These are phyloP conservation scores for Nakazawaea sp. DNA, from an alignment of 805 yeast species.

Conservation along the genomic window DNA sequence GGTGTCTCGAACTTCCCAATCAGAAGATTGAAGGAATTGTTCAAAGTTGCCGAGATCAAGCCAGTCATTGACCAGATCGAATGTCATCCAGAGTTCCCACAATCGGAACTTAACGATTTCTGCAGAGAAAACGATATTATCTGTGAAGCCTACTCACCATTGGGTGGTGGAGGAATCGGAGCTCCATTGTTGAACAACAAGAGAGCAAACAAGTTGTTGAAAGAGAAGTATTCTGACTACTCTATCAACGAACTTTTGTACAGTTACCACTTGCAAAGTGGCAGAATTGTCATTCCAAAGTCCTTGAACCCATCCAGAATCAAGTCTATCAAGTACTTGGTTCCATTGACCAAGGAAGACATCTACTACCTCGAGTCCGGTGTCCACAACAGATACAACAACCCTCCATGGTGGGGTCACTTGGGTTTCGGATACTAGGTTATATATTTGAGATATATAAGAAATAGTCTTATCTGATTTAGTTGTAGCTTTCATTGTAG, in stretches of 20 bases:
- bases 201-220: conserved; percentile 33
- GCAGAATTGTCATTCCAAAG: conserved; percentile 60
- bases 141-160: conserved; percentile 35
- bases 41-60: conserved; percentile 25
- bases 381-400: conserved; percentile 7
- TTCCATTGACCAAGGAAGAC: conserved; percentile 31
- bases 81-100: conserved; percentile 35
- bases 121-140: conserved; percentile 23
- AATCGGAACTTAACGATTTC: conserved; percentile 23
- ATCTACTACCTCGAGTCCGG: conserved; percentile 14
- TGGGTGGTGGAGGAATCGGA: conserved; percentile 31
- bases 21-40: conserved; percentile 24
- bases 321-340: conserved; percentile 26
- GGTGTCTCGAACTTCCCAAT: conserved; percentile 38
- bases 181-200: conserved; percentile 30
- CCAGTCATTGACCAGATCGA: conserved; percentile 42
- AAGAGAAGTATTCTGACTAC: conserved; percentile 48
- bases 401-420: conserved; percentile 10
- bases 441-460: too few relatives aligned
- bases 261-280: conserved; percentile 59
- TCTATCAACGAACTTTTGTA: conserved; percentile 50
- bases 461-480: too few relatives aligned
- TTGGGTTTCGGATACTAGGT: conserved; percentile 9
- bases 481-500: too few relatives aligned
- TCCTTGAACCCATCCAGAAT: conserved; percentile 65